These are phyloP conservation scores for Tulasnella sp. DNA, from an alignment of 768 basidiomycete species.

Conservation along the genomic window DNA sequence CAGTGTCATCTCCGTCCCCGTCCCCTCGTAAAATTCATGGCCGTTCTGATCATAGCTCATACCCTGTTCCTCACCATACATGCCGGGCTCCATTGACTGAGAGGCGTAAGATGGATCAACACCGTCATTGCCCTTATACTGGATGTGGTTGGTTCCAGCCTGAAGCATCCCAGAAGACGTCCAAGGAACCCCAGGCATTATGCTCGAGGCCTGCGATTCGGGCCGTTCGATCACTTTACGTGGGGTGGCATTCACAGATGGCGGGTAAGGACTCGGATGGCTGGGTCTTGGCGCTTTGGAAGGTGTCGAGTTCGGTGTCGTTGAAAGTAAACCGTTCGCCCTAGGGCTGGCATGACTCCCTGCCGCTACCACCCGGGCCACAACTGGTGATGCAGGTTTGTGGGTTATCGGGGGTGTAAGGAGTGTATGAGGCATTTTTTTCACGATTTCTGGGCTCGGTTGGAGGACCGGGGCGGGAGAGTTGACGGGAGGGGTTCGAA, in stretches of 20 bases:
- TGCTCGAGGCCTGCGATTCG: neutral
- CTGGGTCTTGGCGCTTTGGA: neutral
- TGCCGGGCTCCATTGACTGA: neutral
- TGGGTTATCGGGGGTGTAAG: no score
- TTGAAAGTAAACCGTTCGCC: no score
- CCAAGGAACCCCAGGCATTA: constrained; percentile 6
- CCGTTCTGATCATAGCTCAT: neutral
- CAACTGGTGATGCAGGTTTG: no score
- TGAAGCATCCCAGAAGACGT: constrained; percentile 2
- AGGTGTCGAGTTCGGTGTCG: constrained; percentile 10
- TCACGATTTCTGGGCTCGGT: no score
- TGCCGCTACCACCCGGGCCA: no score
- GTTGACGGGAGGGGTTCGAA: neutral
- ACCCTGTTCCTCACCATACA: constrained; percentile 1
- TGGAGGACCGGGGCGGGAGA: neutral
- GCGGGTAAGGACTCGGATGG: neutral
- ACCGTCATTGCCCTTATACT: neutral
- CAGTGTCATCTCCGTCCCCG: constrained; percentile 8
- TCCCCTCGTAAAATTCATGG: neutral
- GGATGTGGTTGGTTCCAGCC: constrained; percentile 1
- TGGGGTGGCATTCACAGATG: no score
- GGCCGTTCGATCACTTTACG: neutral
- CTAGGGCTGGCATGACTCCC: no score
- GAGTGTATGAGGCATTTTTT: no score
- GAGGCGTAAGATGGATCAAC: neutral